Base-by-base conservation (phyloP, 1,284 basidiomycete genomes). In the Leccinum solheimii region DNA sequence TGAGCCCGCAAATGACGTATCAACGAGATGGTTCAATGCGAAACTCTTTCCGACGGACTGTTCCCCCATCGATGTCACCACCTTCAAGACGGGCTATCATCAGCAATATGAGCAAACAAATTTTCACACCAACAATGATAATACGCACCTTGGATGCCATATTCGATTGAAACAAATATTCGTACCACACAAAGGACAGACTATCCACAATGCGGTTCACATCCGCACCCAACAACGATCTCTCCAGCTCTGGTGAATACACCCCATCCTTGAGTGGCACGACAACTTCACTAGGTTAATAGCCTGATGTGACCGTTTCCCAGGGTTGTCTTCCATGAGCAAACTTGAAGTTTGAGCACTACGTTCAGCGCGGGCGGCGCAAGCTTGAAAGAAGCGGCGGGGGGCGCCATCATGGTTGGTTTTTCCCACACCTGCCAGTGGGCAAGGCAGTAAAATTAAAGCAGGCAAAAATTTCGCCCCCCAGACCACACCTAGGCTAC, bases 1-100 rank as follows among this genome's bases (percentile, higher is more conserved):
- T 5, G 82, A 85, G 1, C 86, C 87, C 30, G 86, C 84, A 64
- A 88, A 88, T 0, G 86, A 87, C 0, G 86, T 85, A 64, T 87
- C 86, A 0, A 78, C 81, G 23, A 88, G 76, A 67, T 88, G 86
- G 52, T 88, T 88, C 14, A 87, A 69, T 0, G 83, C 76, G 63
- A 82, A 87, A 60, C 82, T 84, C 66, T 87, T 87, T 0, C 86
- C 86, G 0, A 87, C 86, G 0, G 84, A 86, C 67, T 87, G 86
- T 67, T 87, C 85, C 72, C 85, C 86, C 86, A 87, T 86, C 0
- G 86, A 87, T 0, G 85, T 85, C 0, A 87, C 83, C 1, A 87
- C 86, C 64, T 79, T 82, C 23, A 23, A 23, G 9, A 87, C 85
- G 1, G 84, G 83, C 85, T 86, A 61, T 27, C 48, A 26, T 36